Conservation (phyloP, 768 basidiomycete species). For the Ramaria sp. region DNA sequence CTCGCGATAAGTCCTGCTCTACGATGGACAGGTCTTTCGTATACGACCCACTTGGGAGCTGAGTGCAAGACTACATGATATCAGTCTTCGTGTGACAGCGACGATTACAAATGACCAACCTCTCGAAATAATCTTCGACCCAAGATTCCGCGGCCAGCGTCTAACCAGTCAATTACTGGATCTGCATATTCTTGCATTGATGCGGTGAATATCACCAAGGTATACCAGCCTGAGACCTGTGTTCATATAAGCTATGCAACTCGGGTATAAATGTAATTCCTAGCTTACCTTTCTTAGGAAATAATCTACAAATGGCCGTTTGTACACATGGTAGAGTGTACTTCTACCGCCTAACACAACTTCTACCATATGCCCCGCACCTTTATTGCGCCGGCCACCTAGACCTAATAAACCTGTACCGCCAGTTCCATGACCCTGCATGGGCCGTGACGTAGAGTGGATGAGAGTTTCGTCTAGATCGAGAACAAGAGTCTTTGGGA, state of each 20-base stretch:
- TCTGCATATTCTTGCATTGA: constrained; percentile 99
- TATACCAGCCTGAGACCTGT: constrained; percentile 98
- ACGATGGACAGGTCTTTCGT: constrained; percentile 86
- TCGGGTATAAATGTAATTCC: not conserved
- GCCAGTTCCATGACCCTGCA: constrained; percentile 30
- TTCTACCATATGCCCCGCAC: constrained; percentile 81
- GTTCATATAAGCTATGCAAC: not conserved
- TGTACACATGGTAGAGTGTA: constrained; percentile 96
- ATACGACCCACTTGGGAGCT: constrained; percentile 87
- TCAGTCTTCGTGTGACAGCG: constrained; percentile 1
- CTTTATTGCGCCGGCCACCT: constrained; percentile 45
- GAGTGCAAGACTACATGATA: constrained; percentile 69
- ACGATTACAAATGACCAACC: constrained; percentile 36
- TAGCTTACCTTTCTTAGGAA: constrained; percentile 70
- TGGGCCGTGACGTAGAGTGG: constrained; percentile 86
- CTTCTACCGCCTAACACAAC: constrained; percentile 82
- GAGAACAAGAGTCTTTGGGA: constrained; percentile 89
- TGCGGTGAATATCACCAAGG: constrained; percentile 95
- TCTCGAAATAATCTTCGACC: constrained; percentile 86
- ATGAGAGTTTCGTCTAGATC: constrained; percentile 98
- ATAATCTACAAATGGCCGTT: constrained; percentile 94
- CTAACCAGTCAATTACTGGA: constrained; percentile 99
- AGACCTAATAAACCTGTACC: constrained; percentile 57
- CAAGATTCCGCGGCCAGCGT: constrained; percentile 87
- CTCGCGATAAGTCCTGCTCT: constrained; percentile 82